A percentile compares a stretch with the other conserved stretches of the same genome.
Evolutionary conservation across 805 yeast genomes (phyloP).

Genomic region (Ogataea ganodermae): DNA sequence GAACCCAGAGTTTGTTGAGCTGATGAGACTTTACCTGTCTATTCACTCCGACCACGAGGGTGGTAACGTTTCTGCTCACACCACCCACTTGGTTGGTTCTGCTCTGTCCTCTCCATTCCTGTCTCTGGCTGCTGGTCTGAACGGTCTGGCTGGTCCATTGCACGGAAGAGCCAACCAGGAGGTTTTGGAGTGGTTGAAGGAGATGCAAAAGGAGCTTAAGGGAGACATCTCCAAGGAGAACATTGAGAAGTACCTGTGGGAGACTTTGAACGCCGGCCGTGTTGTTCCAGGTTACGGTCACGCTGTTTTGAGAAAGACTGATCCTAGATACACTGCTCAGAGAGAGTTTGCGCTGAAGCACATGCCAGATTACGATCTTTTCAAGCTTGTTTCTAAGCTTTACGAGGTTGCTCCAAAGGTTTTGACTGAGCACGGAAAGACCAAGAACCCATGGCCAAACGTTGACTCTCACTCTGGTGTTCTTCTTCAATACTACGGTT

Average conservation of each 20-base stretch:
- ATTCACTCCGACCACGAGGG: slow-evolving; percentile 90
- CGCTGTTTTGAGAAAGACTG: slow-evolving; percentile 85
- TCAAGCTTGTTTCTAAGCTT: slow-evolving; percentile 74
- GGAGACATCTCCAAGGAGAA: slow-evolving; percentile 70
- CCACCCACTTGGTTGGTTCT: slow-evolving; percentile 84
- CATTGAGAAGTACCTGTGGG: slow-evolving; percentile 78
- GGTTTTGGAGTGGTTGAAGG: slow-evolving; percentile 77
- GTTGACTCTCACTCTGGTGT: slow-evolving; percentile 90
- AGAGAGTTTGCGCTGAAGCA: slow-evolving; percentile 76
- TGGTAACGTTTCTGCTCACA: slow-evolving; percentile 86
- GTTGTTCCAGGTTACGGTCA: slow-evolving; percentile 91
- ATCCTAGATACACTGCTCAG: slow-evolving; percentile 85
- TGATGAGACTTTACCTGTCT: slow-evolving; percentile 78
- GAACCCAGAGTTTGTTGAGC: slow-evolving; percentile 70
- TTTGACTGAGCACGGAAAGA: slow-evolving; percentile 81
- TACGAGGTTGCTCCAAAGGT: slow-evolving; percentile 84
- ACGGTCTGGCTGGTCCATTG: slow-evolving; percentile 85
- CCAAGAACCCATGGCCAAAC: slow-evolving; percentile 93
- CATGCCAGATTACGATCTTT: slow-evolving; percentile 77
- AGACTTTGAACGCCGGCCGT: slow-evolving; percentile 76
- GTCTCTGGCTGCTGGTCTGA: slow-evolving; percentile 78
- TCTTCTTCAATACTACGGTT: slow-evolving; percentile 80
- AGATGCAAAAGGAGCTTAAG: slow-evolving; percentile 63
- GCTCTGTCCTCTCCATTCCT: slow-evolving; percentile 79
- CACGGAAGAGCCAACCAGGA: slow-evolving; percentile 90